These are phyloP conservation scores for Sclerospora graminicola DNA, from an alignment of 352 stramenopile genomes.

Conservation along the genomic window DNA sequence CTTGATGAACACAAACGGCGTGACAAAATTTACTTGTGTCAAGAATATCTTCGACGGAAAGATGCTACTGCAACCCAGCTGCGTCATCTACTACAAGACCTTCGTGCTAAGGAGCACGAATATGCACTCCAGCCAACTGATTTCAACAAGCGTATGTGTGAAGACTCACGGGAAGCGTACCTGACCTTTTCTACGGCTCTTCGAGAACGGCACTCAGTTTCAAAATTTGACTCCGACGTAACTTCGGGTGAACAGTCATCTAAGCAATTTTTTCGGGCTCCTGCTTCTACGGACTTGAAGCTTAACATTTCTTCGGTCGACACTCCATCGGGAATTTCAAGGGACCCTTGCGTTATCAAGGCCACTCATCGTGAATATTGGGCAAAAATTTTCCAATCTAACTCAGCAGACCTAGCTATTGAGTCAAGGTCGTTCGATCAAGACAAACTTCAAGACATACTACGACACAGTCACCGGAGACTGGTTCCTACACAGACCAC, in stretches of 20 bases:
- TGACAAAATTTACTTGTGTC: not conserved
- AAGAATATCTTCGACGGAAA: not conserved
- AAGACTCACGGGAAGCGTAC: not conserved
- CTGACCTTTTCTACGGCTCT: not conserved
- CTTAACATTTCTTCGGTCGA: conserved; percentile 1
- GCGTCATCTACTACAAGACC: not conserved
- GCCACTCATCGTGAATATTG: too few relatives aligned
- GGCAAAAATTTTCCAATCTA: not conserved
- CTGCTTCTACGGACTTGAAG: not conserved
- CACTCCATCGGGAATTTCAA: not conserved
- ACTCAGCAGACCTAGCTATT: not conserved
- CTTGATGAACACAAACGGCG: too few relatives aligned
- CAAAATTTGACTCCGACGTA: not conserved
- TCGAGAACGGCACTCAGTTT: conserved; percentile 1
- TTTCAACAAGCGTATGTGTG: not conserved
- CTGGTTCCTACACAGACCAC: not conserved
- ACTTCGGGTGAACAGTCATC: not conserved
- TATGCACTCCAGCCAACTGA: not conserved
- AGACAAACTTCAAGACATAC: not conserved
- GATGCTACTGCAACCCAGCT: not conserved
- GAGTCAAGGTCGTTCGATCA: not conserved
- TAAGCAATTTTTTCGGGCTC: not conserved
- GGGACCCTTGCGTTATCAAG: not conserved
- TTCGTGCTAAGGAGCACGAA: too few relatives aligned
- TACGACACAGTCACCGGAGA: not conserved